Percentiles rank a stretch among this genome's conserved stretches.
These are phyloP conservation scores for Botrytis aclada DNA, from an alignment of 2,329 filamentous ascomycete species.

Conservation along the genomic window DNA sequence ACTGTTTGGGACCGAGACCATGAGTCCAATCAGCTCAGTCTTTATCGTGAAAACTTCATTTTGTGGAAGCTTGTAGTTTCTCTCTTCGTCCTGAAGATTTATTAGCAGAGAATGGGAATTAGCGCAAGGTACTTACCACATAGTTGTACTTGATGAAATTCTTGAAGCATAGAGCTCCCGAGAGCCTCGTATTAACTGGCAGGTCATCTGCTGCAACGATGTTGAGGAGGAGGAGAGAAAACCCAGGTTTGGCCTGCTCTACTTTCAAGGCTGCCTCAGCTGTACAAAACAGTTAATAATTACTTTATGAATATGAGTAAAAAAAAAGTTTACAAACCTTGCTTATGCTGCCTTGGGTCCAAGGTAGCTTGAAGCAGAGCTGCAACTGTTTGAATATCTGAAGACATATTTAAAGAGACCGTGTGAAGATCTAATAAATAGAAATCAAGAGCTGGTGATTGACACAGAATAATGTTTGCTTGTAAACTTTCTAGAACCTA, in stretches of 20 bases:
- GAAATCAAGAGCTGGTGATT: conserved; percentile 11
- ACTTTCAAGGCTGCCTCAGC: conserved; percentile 77
- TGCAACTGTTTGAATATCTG: conserved; percentile 62
- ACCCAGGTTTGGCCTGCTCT: conserved; percentile 80
- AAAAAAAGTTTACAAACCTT: conserved; percentile 61
- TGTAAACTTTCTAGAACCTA: conserved; percentile 18
- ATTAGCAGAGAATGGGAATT: conserved; percentile 21
- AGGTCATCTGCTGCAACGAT: conserved; percentile 77
- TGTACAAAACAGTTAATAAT: conserved; percentile 41
- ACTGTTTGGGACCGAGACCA: conserved; percentile 84
- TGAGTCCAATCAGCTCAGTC: conserved; percentile 88
- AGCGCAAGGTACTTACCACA: conserved; percentile 56
- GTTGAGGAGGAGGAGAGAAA: conserved; percentile 83
- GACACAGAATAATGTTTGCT: conserved; percentile 20
- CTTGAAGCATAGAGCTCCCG: conserved; percentile 93
- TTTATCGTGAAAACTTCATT: conserved; percentile 91
- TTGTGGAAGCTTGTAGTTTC: conserved; percentile 80
- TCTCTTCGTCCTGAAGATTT: conserved; percentile 71
- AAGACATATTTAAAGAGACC: conserved; percentile 50
- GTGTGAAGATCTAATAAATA: conserved; percentile 12
- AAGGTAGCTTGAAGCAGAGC: conserved; percentile 88
- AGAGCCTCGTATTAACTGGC: conserved; percentile 75
- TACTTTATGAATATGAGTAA: conserved; percentile 31
- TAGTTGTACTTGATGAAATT: conserved; percentile 96
- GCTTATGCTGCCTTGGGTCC: conserved; percentile 81